A percentile compares a stretch with the other conserved stretches of the same genome.
These are phyloP conservation scores for Karstenula rhodostoma DNA, from an alignment of 2,329 filamentous ascomycete genomes.

Conservation along the genomic window DNA sequence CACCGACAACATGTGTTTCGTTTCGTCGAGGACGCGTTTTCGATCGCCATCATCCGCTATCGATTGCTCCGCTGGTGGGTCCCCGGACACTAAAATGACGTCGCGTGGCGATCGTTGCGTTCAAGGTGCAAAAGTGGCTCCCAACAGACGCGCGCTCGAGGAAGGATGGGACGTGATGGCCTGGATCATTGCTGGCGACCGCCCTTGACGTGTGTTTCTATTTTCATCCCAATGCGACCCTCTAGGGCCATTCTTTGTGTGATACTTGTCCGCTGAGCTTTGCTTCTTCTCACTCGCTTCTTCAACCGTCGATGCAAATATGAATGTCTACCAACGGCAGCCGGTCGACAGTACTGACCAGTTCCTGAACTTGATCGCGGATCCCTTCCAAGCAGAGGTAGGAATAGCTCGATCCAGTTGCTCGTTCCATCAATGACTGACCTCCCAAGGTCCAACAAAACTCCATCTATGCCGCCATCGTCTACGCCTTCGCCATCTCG, in stretches of 20 bases:
- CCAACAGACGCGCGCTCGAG: conserved; percentile 3
- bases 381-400: conserved; percentile 50
- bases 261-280: not conserved
- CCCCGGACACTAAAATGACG: not conserved
- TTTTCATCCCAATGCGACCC: not conserved
- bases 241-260: not conserved
- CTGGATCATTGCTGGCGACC: conserved; percentile 2
- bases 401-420: conserved; percentile 5
- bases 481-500: conserved; percentile 79
- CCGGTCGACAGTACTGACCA: conserved; percentile 32
- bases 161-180: not conserved
- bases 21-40: not conserved
- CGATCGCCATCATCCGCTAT: not conserved
- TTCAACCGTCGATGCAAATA: not conserved
- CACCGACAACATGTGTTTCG: not conserved
- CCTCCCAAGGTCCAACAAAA: conserved; percentile 60
- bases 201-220: conserved; percentile 3
- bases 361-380: conserved; percentile 52
- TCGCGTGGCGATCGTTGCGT: conserved; percentile 4
- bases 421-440: not conserved
- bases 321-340: not conserved
- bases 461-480: conserved; percentile 81
- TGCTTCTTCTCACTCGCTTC: conserved; percentile 8
- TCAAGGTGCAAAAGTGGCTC: not conserved
- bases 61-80: conserved; percentile 8